Base-by-base conservation (phyloP, 1,284 basidiomycete species). In the Puccinia novopanici region DNA sequence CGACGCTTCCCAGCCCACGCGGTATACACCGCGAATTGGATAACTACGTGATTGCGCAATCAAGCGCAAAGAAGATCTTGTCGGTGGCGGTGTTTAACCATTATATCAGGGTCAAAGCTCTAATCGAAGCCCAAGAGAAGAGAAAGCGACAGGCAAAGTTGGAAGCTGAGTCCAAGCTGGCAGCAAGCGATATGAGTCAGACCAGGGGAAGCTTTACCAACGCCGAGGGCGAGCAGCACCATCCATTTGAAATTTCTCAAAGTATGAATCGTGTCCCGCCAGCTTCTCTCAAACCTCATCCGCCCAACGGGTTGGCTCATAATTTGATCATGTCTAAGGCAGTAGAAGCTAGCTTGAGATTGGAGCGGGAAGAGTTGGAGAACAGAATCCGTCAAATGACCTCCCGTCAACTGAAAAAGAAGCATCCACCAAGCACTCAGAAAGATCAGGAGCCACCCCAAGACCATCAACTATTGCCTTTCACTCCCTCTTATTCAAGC, bases 11-110 rank as follows among this genome's bases (percentile, higher is more conserved):
- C 42, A 81, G 59, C 24, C 84, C 84, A 9, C 81, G 83, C 19
- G 80, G 82, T 2, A 81, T 85, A 15, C 82, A 84, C 75, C 81
- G 82, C 34, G 82, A 84, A 71, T 83, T 85, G 24, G 84, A 85
- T 76, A 71, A 74, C 12, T 84, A 84, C 77, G 84, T 85, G 8
- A 82, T 85, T 5, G 83, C 83, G 8, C 84, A 85, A 71, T 80
- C 81, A 0, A 68, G 80, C 9, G 84, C 84, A 17, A 85, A 85
- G 48, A 84, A 84, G 54, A 82, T 83, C 34, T 80, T 85, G 10
- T 82, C 84, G 17, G 84, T 85, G 8, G 84, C 84, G 0, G 83
- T 85, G 3, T 84, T 82, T 82, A 85, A 85, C 65, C 84, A 84
- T 72, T 85, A 84, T 65, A 61, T 84, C 13, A 82, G 84, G 22